phyloP scores from a whole-genome alignment of 345 rosid genomes.

The Boechera stricta region DNA sequence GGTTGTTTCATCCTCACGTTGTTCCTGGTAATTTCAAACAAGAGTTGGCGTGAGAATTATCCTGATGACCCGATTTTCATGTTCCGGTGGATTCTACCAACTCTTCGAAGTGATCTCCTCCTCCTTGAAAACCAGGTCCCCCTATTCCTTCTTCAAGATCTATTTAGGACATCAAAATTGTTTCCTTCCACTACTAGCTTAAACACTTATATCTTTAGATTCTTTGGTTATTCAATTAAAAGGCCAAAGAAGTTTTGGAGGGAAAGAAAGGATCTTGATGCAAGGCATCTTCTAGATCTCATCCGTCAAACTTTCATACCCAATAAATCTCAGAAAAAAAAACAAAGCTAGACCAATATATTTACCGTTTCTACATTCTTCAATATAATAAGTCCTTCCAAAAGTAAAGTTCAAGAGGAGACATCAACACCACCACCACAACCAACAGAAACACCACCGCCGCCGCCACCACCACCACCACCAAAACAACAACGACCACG shows the following conservation, averaged over 20 bases:
- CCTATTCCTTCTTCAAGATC: constrained; percentile 19
- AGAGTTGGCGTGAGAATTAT: background rate
- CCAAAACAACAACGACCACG: background rate
- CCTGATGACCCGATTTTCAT: constrained; percentile 34
- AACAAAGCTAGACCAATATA: background rate
- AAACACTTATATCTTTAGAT: background rate
- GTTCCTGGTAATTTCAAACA: constrained; percentile 17
- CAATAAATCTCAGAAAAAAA: background rate
- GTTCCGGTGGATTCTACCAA: constrained; percentile 52
- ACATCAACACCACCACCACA: background rate
- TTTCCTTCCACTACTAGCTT: constrained; percentile 16
- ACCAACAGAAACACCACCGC: background rate
- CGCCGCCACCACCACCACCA: background rate
- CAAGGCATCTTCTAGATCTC: constrained; percentile 37
- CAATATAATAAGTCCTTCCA: background rate
- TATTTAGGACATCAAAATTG: background rate
- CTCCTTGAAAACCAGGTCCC: constrained; percentile 41
- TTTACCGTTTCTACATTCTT: background rate
- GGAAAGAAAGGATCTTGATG: background rate
- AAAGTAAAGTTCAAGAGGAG: background rate
- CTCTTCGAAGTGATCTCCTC: constrained; percentile 34
- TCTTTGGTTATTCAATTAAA: constrained; percentile 3
- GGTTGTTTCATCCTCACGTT: constrained; percentile 64
- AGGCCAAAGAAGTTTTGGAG: constrained; percentile 9
- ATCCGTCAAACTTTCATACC: constrained; percentile 32